Percentiles rank a stretch among this genome's conserved stretches.
Evolutionary conservation across 2,329 filamentous ascomycete genomes (phyloP).

Genomic region (Verticillium dahliae): DNA sequence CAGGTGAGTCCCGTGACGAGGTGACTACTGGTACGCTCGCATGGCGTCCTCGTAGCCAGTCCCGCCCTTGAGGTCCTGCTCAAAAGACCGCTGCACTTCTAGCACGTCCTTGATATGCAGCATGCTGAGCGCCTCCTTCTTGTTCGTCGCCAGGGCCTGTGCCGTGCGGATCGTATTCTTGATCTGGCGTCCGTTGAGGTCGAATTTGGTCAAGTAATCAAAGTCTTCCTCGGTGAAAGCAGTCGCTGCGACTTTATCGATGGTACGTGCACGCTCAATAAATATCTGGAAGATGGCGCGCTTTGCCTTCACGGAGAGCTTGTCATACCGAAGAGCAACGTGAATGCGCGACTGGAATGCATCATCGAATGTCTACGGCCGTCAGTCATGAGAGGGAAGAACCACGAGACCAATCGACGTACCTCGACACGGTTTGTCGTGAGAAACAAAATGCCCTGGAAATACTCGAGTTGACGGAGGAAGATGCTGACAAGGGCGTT

Average conservation of each 20-base stretch:
- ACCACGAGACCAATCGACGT: background rate
- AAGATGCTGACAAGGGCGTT: slow-evolving; percentile 75
- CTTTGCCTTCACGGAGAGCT: slow-evolving; percentile 65
- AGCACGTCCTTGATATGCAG: slow-evolving; percentile 74
- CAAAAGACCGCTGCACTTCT: slow-evolving; percentile 78
- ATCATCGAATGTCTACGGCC: slow-evolving; percentile 20
- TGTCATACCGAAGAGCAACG: slow-evolving; percentile 74
- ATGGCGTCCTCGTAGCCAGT: slow-evolving; percentile 77
- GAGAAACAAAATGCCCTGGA: slow-evolving; percentile 42
- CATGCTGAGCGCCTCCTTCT: slow-evolving; percentile 60
- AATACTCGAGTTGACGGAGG: slow-evolving; percentile 44
- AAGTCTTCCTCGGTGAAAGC: slow-evolving; percentile 41
- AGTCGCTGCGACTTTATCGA: background rate
- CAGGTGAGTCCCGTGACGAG: no score
- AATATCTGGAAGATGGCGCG: slow-evolving; percentile 80
- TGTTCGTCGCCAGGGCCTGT: slow-evolving; percentile 74
- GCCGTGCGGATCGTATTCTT: slow-evolving; percentile 83
- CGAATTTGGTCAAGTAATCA: slow-evolving; percentile 58
- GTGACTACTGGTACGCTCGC: slow-evolving; percentile 62
- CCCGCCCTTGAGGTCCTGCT: slow-evolving; percentile 75
- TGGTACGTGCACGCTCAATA: slow-evolving; percentile 5
- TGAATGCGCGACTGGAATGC: slow-evolving; percentile 79
- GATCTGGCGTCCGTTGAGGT: slow-evolving; percentile 63
- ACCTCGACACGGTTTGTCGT: slow-evolving; percentile 41
- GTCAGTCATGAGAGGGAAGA: slow-evolving; percentile 27